Evolutionary conservation across 768 basidiomycete species (phyloP).

Genomic region (Suillus luteus): DNA sequence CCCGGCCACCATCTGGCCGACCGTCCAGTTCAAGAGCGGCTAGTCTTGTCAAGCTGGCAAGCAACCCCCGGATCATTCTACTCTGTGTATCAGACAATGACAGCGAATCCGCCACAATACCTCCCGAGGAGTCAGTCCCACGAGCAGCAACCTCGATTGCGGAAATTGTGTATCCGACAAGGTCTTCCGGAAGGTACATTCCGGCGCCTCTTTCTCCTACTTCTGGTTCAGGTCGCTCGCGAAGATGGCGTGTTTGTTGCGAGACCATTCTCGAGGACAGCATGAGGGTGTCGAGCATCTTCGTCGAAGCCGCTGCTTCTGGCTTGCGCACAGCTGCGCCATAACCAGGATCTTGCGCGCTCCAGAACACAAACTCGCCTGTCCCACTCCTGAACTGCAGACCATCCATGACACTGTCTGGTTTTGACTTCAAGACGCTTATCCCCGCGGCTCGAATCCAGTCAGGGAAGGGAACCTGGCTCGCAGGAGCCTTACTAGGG

Average conservation of each 20-base stretch:
- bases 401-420: slow-evolving; percentile 69
- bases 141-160: slow-evolving; percentile 80
- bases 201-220: slow-evolving; percentile 76
- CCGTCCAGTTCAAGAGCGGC: slow-evolving; percentile 69
- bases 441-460: slow-evolving; percentile 92
- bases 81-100: slow-evolving; percentile 76
- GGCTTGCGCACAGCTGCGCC: slow-evolving; percentile 51
- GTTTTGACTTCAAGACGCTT: slow-evolving; percentile 82
- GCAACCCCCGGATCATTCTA: slow-evolving; percentile 74
- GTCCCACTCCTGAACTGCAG: slow-evolving; percentile 79
- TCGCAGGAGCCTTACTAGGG: slow-evolving; percentile 46
- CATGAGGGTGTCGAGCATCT: slow-evolving; percentile 89
- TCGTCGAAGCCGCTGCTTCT: slow-evolving; percentile 60
- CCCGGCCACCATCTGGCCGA: slow-evolving; percentile 71
- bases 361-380: slow-evolving; percentile 89
- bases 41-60: slow-evolving; percentile 68
- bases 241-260: slow-evolving; percentile 80
- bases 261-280: slow-evolving; percentile 77
- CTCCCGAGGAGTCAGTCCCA: slow-evolving; percentile 52
- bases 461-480: slow-evolving; percentile 70
- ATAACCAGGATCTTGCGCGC: slow-evolving; percentile 77
- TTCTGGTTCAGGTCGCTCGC: slow-evolving; percentile 76
- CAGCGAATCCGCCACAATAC: slow-evolving; percentile 59
- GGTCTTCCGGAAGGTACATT: slow-evolving; percentile 89
- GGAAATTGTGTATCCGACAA: slow-evolving; percentile 86